Percentiles rank a stretch among this genome's conserved stretches.
phyloP scores from a whole-genome alignment of 352 stramenopile species.

The Phytophthora agathidicida region DNA sequence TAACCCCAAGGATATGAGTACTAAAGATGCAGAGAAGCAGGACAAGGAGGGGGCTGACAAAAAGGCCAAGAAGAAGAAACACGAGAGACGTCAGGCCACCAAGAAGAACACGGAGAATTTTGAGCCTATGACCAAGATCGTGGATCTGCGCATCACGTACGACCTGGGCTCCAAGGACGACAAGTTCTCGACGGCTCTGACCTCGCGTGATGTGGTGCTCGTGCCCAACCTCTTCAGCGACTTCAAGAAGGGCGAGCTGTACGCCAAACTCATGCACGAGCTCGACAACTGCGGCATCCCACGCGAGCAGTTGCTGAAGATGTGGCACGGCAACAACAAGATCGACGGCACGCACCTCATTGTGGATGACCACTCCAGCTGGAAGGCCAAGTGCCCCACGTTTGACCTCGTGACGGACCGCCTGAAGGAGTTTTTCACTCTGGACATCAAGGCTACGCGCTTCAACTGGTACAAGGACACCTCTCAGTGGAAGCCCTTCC shows the following conservation, averaged over 20 bases:
- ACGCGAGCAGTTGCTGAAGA: slow-evolving; percentile 70
- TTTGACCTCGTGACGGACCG: slow-evolving; percentile 84
- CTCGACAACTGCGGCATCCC: slow-evolving; percentile 73
- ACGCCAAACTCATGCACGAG: slow-evolving; percentile 69
- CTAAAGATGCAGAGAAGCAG: slow-evolving; percentile 25
- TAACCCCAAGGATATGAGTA: slow-evolving; percentile 20
- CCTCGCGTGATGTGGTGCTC: slow-evolving; percentile 67
- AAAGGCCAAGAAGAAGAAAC: slow-evolving; percentile 48
- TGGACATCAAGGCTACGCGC: slow-evolving; percentile 90
- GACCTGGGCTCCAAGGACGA: slow-evolving; percentile 61
- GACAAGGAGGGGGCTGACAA: slow-evolving; percentile 25
- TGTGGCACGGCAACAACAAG: slow-evolving; percentile 89
- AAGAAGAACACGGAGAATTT: slow-evolving; percentile 88
- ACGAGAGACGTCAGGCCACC: slow-evolving; percentile 33
- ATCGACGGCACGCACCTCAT: slow-evolving; percentile 94
- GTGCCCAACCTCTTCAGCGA: slow-evolving; percentile 79
- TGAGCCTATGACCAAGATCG: slow-evolving; percentile 66
- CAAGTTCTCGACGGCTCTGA: slow-evolving; percentile 64
- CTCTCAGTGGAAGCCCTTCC: slow-evolving; percentile 94
- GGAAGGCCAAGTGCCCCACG: slow-evolving; percentile 76
- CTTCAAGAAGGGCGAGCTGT: slow-evolving; percentile 75
- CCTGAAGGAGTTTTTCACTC: slow-evolving; percentile 88
- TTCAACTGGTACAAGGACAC: slow-evolving; percentile 97
- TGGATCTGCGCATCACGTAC: slow-evolving; percentile 77
- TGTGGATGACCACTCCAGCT: slow-evolving; percentile 87